Evolutionary conservation across 2,329 filamentous ascomycete genomes (phyloP), one percentile per base, ranked within the genome.

Genomic region (Microcera coccophila): DNA sequence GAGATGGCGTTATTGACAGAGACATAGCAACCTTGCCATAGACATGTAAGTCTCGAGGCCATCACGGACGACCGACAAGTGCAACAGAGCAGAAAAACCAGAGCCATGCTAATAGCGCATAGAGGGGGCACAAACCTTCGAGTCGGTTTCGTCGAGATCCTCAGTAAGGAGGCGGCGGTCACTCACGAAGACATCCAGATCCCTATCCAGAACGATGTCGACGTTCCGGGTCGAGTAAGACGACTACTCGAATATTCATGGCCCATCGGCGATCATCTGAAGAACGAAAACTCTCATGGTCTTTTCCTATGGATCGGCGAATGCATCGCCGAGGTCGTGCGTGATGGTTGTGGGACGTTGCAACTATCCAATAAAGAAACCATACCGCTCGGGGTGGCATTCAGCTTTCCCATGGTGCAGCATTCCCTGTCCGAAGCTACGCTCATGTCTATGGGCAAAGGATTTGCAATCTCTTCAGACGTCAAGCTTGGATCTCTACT

Each of bases 251-350:
- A 90, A 61, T 82, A 75, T 50, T 79, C 78, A 41, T 90, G 85
- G 85, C 79, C 84, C 7, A 90, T 90, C 54, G 77, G 76, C 36
- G 80, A 89, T 32, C 78, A 84, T 41, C 66, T 90, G 49, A 89
- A 89, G 59, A 79, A 78, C 62, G 81, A 89, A 53, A 83, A 90
- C 49, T 80, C 84, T 1, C 81, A 88, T 43, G 81, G 82, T 44
- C 69, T 91, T 2, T 93, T 93, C 62, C 67, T 75, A n/a, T 93
- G 87, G 87, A 87, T 93, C 52, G 87, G 87, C 19, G 72, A 78
- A 54, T 86, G 84, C 57, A 87, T 93, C 53, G 84, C 84, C 12
- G 74, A 84, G 47, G 85, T 90, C 3, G 81, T 91, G 14, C 69
- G 68, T 22, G 75, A 82, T 47, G 81, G 76, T 7, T 71, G 74